Base-by-base conservation (phyloP, 2,329 filamentous ascomycete species). In the Colletotrichum phormii region DNA sequence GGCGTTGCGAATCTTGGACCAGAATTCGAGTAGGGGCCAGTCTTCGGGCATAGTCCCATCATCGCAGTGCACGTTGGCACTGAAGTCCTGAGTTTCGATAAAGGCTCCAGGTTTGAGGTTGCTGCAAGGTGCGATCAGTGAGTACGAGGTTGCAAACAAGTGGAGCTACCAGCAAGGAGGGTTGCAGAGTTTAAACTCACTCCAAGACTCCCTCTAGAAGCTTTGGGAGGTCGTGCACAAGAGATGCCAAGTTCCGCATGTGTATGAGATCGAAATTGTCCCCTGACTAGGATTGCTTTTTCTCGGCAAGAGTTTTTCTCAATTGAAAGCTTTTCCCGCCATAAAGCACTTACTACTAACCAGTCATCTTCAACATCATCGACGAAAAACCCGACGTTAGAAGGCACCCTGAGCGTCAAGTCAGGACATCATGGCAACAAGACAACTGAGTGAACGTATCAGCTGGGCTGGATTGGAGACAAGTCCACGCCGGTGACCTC, bases 41-140 rank as follows among this genome's bases (percentile, higher is more conserved):
- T 76, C 70, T n/a, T 54, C 33, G 5, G 82, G 80, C 5, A 82
- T 72, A 7, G 76, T 80, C 33, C 78, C 74, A 60, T 84, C 82
- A 49, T 84, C 82, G 59, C 77, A 79, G 55, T 80, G 79, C 6
- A 82, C 77, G 46, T 80, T 77, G 51, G 82, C 82, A 37, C 84
- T 82, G 18, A 84, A 81, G 26, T 87, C 85, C 73, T 86, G 85
- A 0, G 86, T 76, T 65, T 87, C 85, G n/a, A 86, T 75, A 82
- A 82, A 86, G 0, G 82, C 85, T 13, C 85, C 85, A 0, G 86
- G 84, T 24, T 79, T 82, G 60, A 85, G 75, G 24, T 67, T 58
- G 18, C 64, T 62, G 26, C 0, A 82, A 78, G 6, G 82, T 22
- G 0, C 18, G 42, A 6, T 49, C n/a, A 4, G 18, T 49, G 42